Evolutionary conservation across 768 basidiomycete genomes (phyloP).

Genomic region (Arthromyces matolae): DNA sequence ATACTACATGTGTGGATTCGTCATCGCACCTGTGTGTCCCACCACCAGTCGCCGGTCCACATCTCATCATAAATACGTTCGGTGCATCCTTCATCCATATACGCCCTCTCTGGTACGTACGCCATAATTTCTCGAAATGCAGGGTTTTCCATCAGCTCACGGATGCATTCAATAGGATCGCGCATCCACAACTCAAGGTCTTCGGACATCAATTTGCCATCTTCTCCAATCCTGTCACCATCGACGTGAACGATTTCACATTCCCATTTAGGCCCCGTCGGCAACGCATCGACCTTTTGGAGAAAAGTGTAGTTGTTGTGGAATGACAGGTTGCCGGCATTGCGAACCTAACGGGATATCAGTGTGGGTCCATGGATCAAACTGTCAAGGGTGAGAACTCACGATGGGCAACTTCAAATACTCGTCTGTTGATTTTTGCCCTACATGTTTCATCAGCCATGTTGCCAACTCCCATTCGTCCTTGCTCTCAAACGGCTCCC

Average conservation of each 20-base stretch:
- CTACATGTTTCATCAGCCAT: conserved; percentile 26
- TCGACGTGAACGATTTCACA: conserved; percentile 17
- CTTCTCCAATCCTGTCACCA: conserved; percentile 14
- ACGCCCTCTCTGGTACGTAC: conserved; percentile 26
- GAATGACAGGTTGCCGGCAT: conserved; percentile 19
- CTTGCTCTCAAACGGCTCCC: conserved; percentile 12
- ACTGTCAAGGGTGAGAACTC: conserved; percentile 16
- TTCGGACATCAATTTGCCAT: conserved; percentile 9
- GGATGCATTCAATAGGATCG: conserved; percentile 27
- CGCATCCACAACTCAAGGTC: conserved; percentile 18
- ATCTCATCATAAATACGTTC: conserved; percentile 12
- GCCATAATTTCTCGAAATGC: conserved; percentile 22
- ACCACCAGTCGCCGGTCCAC: conserved; percentile 30
- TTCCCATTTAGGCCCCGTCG: conserved; percentile 21
- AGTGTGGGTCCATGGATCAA: background rate
- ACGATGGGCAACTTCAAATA: conserved; percentile 30
- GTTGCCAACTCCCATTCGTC: conserved; percentile 32
- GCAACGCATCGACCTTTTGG: conserved; percentile 24
- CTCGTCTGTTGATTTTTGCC: conserved; percentile 26
- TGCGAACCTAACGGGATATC: conserved; percentile 1
- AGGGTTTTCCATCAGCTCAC: conserved; percentile 26
- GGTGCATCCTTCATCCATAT: too few relatives aligned
- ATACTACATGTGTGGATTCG: background rate
- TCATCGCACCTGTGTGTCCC: conserved; percentile 33
- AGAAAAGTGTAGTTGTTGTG: conserved; percentile 21